phyloP scores from a whole-genome alignment of 2,329 filamentous ascomycete genomes.

The Alternaria postmessia region DNA sequence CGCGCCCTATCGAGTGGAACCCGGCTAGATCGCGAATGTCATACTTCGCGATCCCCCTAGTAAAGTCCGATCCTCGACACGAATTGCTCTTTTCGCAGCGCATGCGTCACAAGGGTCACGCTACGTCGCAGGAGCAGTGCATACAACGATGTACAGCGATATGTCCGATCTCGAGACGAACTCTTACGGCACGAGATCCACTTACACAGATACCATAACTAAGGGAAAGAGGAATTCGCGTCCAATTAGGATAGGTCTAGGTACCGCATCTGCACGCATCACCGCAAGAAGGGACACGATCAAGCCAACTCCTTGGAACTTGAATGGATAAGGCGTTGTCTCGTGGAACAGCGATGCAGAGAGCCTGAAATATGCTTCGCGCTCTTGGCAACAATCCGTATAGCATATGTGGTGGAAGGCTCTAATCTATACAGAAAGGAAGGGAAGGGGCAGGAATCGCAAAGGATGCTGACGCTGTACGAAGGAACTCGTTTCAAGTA shows the following conservation, averaged over 20 bases:
- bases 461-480: not conserved
- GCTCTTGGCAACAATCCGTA: not conserved
- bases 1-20: not conserved
- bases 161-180: conserved; percentile 3
- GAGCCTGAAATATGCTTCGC: not conserved
- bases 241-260: not conserved
- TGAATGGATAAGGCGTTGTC: too few relatives aligned
- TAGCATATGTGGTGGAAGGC: not conserved
- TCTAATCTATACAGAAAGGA: not conserved
- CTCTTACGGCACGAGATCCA: not conserved
- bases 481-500: not conserved
- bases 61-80: conserved; percentile 13
- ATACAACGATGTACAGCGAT: conserved; percentile 6
- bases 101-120: not conserved
- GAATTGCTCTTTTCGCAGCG: conserved; percentile 1
- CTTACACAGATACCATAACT: not conserved
- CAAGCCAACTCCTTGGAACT: too few relatives aligned
- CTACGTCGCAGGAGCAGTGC: not conserved
- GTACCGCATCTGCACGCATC: not conserved
- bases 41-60: conserved; percentile 7
- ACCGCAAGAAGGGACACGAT: not conserved
- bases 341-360: not conserved
- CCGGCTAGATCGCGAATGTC: not conserved
- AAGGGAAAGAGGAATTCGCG: not conserved
- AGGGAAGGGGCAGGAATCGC: not conserved